Conservation (phyloP, 129 eudicot species). For the Chrysanthemum lavandulifolium region DNA sequence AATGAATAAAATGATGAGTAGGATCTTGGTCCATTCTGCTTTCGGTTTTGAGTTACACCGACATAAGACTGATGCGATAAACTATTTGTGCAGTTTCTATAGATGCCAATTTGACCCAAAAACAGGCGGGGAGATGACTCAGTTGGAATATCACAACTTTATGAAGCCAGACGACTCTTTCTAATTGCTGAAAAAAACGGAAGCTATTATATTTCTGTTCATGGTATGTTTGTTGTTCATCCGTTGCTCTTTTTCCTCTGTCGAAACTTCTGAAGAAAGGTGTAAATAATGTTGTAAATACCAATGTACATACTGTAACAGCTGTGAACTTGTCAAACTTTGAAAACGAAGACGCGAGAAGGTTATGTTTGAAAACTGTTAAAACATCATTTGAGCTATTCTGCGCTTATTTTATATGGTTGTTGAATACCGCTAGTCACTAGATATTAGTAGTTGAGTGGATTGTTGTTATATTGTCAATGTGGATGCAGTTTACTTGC, state of each 20-base stretch:
- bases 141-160: slow-evolving; percentile 83
- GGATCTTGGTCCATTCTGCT: not conserved
- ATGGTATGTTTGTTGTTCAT: slow-evolving; percentile 18
- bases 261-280: slow-evolving; percentile 14
- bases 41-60: not conserved
- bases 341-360: slow-evolving; percentile 1
- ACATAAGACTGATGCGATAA: not conserved
- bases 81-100: slow-evolving; percentile 60
- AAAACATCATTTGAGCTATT: slow-evolving; percentile 4
- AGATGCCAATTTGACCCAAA: slow-evolving; percentile 84
- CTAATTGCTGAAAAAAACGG: slow-evolving; percentile 18
- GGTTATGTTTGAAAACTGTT: slow-evolving; percentile 2
- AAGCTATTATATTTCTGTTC: not conserved
- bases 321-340: not conserved
- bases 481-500: not conserved
- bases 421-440: not conserved
- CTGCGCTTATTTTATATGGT: not conserved
- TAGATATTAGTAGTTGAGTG: not conserved
- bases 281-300: slow-evolving; percentile 30
- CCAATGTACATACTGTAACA: slow-evolving; percentile 10
- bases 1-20: not conserved
- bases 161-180: slow-evolving; percentile 66
- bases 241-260: not conserved
- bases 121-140: slow-evolving; percentile 83
- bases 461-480: not conserved